Base-by-base conservation (phyloP, 2,329 filamentous ascomycete genomes). In the Corynespora cassiicola region DNA sequence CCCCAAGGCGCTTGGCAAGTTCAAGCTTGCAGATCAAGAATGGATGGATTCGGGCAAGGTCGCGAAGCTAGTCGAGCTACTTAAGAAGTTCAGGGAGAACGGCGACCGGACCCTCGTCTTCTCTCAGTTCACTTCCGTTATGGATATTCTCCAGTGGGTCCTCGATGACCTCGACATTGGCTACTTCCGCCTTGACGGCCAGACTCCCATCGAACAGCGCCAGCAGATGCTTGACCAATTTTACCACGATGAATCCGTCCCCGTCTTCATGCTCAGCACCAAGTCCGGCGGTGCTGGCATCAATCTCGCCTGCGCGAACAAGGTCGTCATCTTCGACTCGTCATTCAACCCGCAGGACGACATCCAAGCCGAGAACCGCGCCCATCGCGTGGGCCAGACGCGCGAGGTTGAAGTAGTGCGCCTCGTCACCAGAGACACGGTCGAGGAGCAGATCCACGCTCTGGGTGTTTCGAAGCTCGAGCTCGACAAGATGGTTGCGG, bases 271-370 rank as follows among this genome's bases (percentile, higher is more conserved):
- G 50, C 80, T 99, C 5, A 94, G 88, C 1, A 99, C 94, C 0
- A 92, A 90, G 44, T 91, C 92, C 0, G 94, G 94, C 35, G 94
- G 94, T n/a, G 94, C 92, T 0, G 94, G 94, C 25, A 95, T 99
- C 73, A 99, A 99, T 68, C 73, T 99, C 37, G 94, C 92, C 6
- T 88, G 87, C 22, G 94, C 94, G 4, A 97, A 97, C 75, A 97
- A 96, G 71, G 92, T 99, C 54, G 83, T 99, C 69, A 94, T 99
- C 59, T 96, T 97, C 65, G 94, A 99, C 69, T 87, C 88, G 49
- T 89, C 86, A n/a, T 96, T 96, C 73, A 99, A 99, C 56, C 94
- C 94, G 0, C 94, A 99, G 64, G 92, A 97, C 54, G 94, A 99
- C 63, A 85, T 96, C n/a, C 94, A 99, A 67, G 94, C 94, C 0